These are phyloP conservation scores for Botryotinia narcissicola DNA, from an alignment of 2,329 filamentous ascomycete species.

Conservation along the genomic window DNA sequence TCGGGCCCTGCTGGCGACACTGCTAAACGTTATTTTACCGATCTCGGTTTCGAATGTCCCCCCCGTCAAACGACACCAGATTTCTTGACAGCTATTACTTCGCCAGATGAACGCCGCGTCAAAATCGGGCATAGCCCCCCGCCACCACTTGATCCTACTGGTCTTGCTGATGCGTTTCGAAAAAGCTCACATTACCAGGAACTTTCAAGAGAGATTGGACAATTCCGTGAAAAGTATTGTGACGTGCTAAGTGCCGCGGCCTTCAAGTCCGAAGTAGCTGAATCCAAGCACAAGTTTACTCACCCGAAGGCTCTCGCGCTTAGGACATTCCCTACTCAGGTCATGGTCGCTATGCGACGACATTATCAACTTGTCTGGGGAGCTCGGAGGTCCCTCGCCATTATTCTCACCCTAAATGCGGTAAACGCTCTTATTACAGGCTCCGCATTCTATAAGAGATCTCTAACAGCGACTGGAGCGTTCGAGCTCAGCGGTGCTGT, in stretches of 20 bases:
- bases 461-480: not conserved
- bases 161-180: not conserved
- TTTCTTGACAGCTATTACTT: not conserved
- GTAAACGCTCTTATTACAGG: not conserved
- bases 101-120: not conserved
- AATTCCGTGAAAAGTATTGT: not conserved
- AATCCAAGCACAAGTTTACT: not conserved
- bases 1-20: not conserved
- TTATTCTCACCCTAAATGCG: not conserved
- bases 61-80: not conserved
- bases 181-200: not conserved
- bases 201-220: not conserved
- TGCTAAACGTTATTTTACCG: not conserved
- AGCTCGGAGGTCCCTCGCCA: not conserved
- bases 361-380: not conserved
- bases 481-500: not conserved
- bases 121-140: not conserved
- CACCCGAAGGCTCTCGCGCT: not conserved
- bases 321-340: not conserved
- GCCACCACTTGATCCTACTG: not conserved
- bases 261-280: not conserved
- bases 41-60: not conserved
- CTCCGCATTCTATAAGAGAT: not conserved
- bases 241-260: not conserved
- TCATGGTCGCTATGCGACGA: not conserved